Evolutionary conservation across 768 basidiomycete genomes (phyloP).

Genomic region (Suillus ampliporus): DNA sequence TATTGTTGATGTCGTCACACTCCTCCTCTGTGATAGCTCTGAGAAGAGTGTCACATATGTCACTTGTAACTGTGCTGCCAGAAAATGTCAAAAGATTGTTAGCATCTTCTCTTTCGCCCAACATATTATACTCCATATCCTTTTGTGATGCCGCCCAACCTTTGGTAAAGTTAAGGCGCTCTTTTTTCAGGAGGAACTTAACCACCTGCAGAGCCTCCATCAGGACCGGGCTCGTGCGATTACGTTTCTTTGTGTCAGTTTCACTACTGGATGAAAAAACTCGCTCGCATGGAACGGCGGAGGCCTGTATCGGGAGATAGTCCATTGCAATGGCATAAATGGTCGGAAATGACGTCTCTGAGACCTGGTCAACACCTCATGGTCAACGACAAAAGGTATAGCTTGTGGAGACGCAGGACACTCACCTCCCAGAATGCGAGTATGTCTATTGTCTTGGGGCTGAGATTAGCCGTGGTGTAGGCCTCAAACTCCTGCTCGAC

Average conservation of each 20-base stretch:
- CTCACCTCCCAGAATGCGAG: background rate
- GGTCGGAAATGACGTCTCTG: background rate
- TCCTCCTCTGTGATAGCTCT: slow-evolving; percentile 21
- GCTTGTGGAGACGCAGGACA: background rate
- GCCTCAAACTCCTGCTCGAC: background rate
- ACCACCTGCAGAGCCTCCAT: slow-evolving; percentile 29
- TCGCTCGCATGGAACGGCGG: slow-evolving; percentile 28
- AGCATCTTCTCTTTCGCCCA: too few species aligned
- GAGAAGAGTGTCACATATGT: slow-evolving; percentile 31
- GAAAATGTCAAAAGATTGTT: too few species aligned
- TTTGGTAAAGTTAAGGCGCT: slow-evolving; percentile 27
- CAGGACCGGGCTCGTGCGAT: slow-evolving; percentile 1
- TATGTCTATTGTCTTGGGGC: background rate
- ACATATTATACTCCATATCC: too few species aligned
- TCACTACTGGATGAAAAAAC: slow-evolving; percentile 26
- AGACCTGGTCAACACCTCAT: background rate
- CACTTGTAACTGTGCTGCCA: slow-evolving; percentile 29
- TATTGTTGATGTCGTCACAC: too few species aligned
- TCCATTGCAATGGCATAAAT: slow-evolving; percentile 20
- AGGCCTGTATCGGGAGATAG: slow-evolving; percentile 26
- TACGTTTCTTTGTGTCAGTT: slow-evolving; percentile 7
- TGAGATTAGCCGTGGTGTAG: background rate
- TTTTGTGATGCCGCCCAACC: slow-evolving; percentile 13
- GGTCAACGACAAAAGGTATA: background rate
- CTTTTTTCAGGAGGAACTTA: slow-evolving; percentile 30